A percentile compares a stretch with the other conserved stretches of the same genome.
Evolutionary conservation across 169 alveolate genomes (phyloP).

Genomic region (Plasmodium reichenowi): DNA sequence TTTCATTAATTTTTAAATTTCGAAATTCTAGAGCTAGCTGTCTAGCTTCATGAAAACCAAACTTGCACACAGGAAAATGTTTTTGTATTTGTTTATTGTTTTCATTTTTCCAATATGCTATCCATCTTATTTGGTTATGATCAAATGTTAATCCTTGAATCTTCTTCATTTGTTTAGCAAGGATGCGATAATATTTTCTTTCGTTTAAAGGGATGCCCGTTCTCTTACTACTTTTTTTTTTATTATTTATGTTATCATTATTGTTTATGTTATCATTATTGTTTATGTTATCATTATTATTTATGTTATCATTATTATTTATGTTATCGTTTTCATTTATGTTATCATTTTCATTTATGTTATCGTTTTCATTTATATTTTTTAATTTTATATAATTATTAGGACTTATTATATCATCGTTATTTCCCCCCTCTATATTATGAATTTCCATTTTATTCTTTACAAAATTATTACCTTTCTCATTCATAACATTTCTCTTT

Average conservation of each 20-base stretch:
- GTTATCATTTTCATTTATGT: no score
- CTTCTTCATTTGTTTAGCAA: conserved; percentile 79
- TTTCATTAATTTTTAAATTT: conserved; percentile 22
- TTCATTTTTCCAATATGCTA: conserved; percentile 86
- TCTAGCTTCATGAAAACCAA: conserved; percentile 82
- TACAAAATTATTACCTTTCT: no score
- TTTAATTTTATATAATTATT: no score
- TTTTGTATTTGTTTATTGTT: conserved; percentile 82
- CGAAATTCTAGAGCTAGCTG: conserved; percentile 82
- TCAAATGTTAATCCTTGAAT: conserved; percentile 85
- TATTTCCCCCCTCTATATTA: no score
- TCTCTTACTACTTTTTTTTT: conserved; percentile 63
- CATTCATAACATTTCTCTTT: no score
- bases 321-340: no score
- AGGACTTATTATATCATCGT: no score
- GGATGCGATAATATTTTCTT: conserved; percentile 78
- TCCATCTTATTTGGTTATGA: conserved; percentile 86
- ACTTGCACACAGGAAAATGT: conserved; percentile 84
- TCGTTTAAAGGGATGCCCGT: conserved; percentile 82
- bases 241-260: neutral
- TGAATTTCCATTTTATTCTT: no score
- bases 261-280: neutral
- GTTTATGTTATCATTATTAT: neutral
- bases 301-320: no score
- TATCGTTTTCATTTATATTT: neutral